Evolutionary conservation across 2,329 filamentous ascomycete genomes (phyloP).

Genomic region (Kalaharituber pfeilii): DNA sequence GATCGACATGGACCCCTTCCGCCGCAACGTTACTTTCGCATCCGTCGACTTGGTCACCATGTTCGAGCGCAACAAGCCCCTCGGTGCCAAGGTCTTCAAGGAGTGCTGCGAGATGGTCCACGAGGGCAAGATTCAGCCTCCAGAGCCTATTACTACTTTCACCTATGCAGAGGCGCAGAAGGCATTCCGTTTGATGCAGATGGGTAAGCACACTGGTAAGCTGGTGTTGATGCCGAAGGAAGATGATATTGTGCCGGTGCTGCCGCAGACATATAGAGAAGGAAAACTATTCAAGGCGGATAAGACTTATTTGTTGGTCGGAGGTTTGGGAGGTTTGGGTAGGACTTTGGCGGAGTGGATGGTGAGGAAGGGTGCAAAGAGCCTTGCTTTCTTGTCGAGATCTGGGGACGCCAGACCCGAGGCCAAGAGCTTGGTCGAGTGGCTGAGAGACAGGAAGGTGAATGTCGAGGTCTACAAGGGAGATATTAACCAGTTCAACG

Average conservation of each 20-base stretch:
- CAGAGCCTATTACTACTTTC: constrained; percentile 24
- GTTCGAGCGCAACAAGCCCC: background rate
- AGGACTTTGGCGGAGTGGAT: constrained; percentile 35
- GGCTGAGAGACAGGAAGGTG: no score
- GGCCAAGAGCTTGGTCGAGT: constrained; percentile 1
- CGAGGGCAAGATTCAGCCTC: constrained; percentile 21
- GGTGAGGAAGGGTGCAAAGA: constrained; percentile 33
- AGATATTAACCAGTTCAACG: constrained; percentile 9
- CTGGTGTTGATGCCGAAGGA: no score
- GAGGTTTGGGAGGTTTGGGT: constrained; percentile 36
- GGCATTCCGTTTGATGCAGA: constrained; percentile 32
- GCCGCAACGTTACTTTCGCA: constrained; percentile 27
- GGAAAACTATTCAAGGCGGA: no score
- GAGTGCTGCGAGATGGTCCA: no score
- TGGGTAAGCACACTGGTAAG: constrained; percentile 32
- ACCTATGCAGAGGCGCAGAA: constrained; percentile 24
- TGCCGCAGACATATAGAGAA: no score
- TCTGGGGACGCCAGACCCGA: constrained; percentile 21
- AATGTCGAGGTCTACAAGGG: no score
- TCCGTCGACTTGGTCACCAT: constrained; percentile 33
- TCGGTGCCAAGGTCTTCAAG: background rate
- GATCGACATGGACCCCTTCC: constrained; percentile 33
- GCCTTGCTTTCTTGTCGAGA: constrained; percentile 35
- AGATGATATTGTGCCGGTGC: no score
- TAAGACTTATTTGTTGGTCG: constrained; percentile 37